These are phyloP conservation scores for Arthrobotrys musiformis DNA, from an alignment of 2,329 filamentous ascomycete genomes.

Conservation along the genomic window DNA sequence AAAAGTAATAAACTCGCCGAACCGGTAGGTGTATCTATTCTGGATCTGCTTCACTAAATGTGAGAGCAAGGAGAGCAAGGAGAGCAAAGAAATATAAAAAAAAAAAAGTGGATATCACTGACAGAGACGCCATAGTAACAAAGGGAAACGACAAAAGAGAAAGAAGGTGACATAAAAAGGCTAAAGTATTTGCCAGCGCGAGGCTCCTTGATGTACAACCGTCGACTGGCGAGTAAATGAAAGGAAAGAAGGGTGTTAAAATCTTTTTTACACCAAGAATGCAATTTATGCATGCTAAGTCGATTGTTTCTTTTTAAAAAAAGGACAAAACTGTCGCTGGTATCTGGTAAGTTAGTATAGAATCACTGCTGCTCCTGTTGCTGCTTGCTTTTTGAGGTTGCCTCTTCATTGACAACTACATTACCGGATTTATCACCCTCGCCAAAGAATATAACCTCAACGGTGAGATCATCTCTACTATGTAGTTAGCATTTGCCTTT, in stretches of 20 bases:
- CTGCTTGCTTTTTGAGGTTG: conserved; percentile 70
- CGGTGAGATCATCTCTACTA: conserved; percentile 87
- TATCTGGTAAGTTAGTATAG: neutral
- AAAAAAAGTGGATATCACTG: conserved; percentile 31
- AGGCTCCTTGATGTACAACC: conserved; percentile 17
- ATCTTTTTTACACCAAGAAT: conserved; percentile 19
- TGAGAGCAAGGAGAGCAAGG: neutral
- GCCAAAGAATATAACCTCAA: conserved; percentile 98
- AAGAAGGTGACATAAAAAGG: neutral
- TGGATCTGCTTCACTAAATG: conserved; percentile 15
- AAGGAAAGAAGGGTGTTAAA: neutral
- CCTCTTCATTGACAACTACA: conserved; percentile 85
- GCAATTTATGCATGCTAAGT: neutral
- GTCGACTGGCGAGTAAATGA: neutral
- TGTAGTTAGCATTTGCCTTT: conserved; percentile 57
- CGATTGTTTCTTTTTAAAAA: neutral
- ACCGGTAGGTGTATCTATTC: conserved; percentile 19
- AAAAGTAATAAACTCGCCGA: neutral
- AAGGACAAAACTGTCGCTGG: neutral
- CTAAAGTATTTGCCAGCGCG: neutral
- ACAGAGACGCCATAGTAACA: conserved; percentile 26
- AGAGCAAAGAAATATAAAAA: neutral
- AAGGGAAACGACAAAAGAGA: neutral
- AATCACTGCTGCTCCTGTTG: neutral
- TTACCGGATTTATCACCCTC: conserved; percentile 77